A percentile compares a stretch with the other conserved stretches of the same genome.
Evolutionary conservation across 352 stramenopile genomes (phyloP).

Genomic region (Lagenidium sp.): DNA sequence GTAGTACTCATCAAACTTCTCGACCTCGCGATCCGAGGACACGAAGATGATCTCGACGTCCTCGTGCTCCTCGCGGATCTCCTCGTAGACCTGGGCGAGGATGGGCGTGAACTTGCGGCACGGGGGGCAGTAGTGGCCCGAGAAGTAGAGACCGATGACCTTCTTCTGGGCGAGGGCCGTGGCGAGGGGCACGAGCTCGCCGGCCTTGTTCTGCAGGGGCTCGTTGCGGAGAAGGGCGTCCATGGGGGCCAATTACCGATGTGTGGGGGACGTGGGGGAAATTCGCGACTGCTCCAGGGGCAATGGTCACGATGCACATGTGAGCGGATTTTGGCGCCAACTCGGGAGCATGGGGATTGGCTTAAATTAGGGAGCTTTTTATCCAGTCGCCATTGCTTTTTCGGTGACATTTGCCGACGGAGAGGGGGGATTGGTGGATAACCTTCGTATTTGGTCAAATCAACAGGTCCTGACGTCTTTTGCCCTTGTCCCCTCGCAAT

Average conservation of each 20-base stretch:
- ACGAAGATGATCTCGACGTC: conserved; percentile 94
- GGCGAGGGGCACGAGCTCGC: conserved; percentile 40
- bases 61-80: conserved; percentile 64
- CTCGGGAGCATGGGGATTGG: too few relatives aligned
- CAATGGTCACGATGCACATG: too few relatives aligned
- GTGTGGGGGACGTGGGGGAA: background rate
- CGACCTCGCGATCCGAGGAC: conserved; percentile 88
- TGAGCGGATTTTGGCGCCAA: too few relatives aligned
- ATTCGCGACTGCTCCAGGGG: background rate
- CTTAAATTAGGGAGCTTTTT: too few relatives aligned
- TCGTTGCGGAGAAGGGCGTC: conserved; percentile 61
- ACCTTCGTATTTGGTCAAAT: too few relatives aligned
- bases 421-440: too few relatives aligned
- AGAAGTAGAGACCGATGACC: conserved; percentile 81
- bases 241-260: conserved; percentile 21
- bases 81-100: conserved; percentile 67
- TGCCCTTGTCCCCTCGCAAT: too few relatives aligned
- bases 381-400: too few relatives aligned
- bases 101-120: conserved; percentile 94
- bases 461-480: too few relatives aligned
- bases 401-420: too few relatives aligned
- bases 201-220: conserved; percentile 48
- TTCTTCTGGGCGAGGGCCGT: conserved; percentile 64
- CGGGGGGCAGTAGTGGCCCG: conserved; percentile 78
- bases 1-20: conserved; percentile 91